A percentile compares a stretch with the other conserved stretches of the same genome.
Conservation (phyloP, 768 basidiomycete species). For the Lactarius hatsudake region DNA sequence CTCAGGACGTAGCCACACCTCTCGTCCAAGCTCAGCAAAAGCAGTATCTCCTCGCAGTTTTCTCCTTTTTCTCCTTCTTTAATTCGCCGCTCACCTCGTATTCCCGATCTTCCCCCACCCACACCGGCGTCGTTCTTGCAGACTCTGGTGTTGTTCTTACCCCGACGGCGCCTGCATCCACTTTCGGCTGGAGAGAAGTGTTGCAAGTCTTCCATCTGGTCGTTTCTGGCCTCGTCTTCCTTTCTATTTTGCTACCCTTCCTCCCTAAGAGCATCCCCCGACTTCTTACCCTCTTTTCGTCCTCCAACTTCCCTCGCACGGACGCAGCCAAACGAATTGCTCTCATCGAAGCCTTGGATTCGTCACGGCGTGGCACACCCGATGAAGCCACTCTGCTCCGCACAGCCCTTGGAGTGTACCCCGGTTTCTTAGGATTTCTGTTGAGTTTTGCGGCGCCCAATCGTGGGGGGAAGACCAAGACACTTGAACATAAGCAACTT, state of each 20-base stretch:
- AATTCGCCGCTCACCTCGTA: slow-evolving; percentile 62
- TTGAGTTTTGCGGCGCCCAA: slow-evolving; percentile 31
- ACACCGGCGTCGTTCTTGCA: slow-evolving; percentile 58
- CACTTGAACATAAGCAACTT: slow-evolving; percentile 41
- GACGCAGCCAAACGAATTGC: slow-evolving; percentile 29
- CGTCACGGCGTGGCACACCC: slow-evolving; percentile 34
- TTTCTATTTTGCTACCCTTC: slow-evolving; percentile 52
- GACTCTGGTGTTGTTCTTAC: slow-evolving; percentile 33
- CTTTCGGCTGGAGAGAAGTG: slow-evolving; percentile 50
- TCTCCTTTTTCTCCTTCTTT: slow-evolving; percentile 84
- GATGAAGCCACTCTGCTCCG: slow-evolving; percentile 43
- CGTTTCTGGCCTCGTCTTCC: slow-evolving; percentile 61
- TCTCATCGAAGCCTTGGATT: slow-evolving; percentile 37
- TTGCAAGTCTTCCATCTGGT: slow-evolving; percentile 65
- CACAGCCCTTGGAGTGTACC: slow-evolving; percentile 39
- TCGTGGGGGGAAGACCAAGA: slow-evolving; percentile 31
- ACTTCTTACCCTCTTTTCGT: neutral
- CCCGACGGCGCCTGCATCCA: slow-evolving; percentile 16
- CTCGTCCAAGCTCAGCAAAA: slow-evolving; percentile 24
- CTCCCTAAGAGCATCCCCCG: slow-evolving; percentile 33
- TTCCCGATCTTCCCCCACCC: slow-evolving; percentile 42
- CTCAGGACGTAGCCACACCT: slow-evolving; percentile 21
- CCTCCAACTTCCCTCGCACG: slow-evolving; percentile 11
- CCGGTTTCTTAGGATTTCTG: slow-evolving; percentile 39
- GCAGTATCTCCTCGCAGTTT: slow-evolving; percentile 79